Percentiles rank a stretch among this genome's conserved stretches.
phyloP scores from a whole-genome alignment of 2,329 filamentous ascomycete species.

The Teratosphaeriaceae sp. region DNA sequence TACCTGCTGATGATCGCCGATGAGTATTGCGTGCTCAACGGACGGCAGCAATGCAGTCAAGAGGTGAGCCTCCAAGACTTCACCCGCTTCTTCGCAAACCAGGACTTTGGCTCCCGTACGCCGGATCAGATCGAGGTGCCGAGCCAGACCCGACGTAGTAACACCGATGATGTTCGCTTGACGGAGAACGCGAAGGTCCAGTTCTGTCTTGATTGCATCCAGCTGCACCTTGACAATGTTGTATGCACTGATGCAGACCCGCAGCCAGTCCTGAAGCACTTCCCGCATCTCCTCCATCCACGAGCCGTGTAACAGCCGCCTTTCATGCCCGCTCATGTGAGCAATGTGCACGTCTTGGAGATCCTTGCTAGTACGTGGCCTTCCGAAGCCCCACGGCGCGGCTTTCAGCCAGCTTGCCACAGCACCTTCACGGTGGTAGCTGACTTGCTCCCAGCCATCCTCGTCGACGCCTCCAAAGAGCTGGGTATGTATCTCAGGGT shows the following conservation, averaged over 20 bases:
- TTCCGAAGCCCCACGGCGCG: neutral
- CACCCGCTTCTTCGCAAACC: slow-evolving; percentile 62
- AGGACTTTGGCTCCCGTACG: slow-evolving; percentile 50
- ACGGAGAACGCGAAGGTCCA: slow-evolving; percentile 32
- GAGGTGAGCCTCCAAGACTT: slow-evolving; percentile 58
- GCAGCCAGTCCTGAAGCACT: slow-evolving; percentile 13
- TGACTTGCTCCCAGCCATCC: slow-evolving; percentile 15
- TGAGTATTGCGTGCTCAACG: slow-evolving; percentile 55
- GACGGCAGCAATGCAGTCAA: slow-evolving; percentile 53
- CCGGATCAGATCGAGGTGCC: slow-evolving; percentile 44
- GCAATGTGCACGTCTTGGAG: slow-evolving; percentile 3
- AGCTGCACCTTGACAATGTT: slow-evolving; percentile 11
- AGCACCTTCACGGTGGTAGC: neutral
- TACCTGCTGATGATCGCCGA: slow-evolving; percentile 54
- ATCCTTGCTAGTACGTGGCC: neutral
- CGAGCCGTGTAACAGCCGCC: slow-evolving; percentile 5
- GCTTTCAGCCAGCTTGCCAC: slow-evolving; percentile 10
- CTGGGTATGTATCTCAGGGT: slow-evolving; percentile 16
- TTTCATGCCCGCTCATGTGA: slow-evolving; percentile 7
- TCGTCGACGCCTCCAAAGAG: slow-evolving; percentile 20
- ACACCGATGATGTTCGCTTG: slow-evolving; percentile 50
- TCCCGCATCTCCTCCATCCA: slow-evolving; percentile 10
- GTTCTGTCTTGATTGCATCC: slow-evolving; percentile 31
- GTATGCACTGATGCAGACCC: slow-evolving; percentile 14
- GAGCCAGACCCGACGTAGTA: slow-evolving; percentile 54